Evolutionary conservation across 371 early-diverging fungal species (phyloP).

Genomic region (Mortierella sp.): DNA sequence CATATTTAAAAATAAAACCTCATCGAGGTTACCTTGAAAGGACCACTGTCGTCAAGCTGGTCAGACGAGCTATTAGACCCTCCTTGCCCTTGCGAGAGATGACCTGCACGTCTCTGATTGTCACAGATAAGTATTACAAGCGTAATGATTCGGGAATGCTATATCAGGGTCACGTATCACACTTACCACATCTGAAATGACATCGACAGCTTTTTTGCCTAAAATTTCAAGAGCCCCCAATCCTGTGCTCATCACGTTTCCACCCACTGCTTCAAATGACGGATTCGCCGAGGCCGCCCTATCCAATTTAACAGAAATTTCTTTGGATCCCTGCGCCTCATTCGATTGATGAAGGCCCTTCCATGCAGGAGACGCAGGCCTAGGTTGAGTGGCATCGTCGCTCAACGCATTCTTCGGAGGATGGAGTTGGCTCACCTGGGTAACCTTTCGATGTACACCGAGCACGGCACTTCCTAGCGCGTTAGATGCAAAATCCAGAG

Average conservation of each 20-base stretch:
- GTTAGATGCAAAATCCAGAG: conserved; percentile 53
- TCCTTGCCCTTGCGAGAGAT: conserved; percentile 35
- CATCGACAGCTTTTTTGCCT: conserved; percentile 51
- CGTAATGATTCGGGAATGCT: not conserved
- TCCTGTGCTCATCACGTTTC: conserved; percentile 52
- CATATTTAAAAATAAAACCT: too few species aligned
- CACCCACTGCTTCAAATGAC: conserved; percentile 39
- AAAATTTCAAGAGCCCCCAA: conserved; percentile 50
- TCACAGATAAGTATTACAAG: not conserved
- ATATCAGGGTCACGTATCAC: not conserved
- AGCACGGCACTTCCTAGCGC: conserved; percentile 52
- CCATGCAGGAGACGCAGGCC: conserved; percentile 21
- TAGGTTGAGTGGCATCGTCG: not conserved
- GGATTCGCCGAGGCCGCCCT: conserved; percentile 21
- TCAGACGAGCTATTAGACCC: not conserved
- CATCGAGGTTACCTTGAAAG: conserved; percentile 32
- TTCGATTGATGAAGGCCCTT: not conserved
- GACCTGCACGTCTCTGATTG: conserved; percentile 31
- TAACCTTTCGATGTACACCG: conserved; percentile 53
- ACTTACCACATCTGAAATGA: conserved; percentile 54
- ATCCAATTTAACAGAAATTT: conserved; percentile 13
- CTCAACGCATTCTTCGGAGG: not conserved
- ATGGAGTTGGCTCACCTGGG: conserved; percentile 24
- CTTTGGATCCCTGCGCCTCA: not conserved
- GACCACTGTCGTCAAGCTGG: conserved; percentile 11